Percentiles rank a stretch among this genome's conserved stretches.
phyloP scores from a whole-genome alignment of 306 rosid species.

The Gynostemma pentaphyllum region DNA sequence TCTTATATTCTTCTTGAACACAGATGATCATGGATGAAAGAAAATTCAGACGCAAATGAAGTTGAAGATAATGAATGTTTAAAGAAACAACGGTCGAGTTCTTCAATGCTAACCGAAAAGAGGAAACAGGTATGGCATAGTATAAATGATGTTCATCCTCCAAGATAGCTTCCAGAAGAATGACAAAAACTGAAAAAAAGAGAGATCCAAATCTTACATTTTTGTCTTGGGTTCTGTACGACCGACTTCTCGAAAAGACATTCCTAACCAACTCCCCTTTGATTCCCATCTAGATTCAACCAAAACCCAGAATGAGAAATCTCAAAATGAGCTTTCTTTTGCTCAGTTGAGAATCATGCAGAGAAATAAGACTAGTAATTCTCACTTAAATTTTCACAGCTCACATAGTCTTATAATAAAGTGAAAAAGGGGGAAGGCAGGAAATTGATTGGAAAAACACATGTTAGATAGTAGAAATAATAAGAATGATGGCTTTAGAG shows the following conservation, averaged over 20 bases:
- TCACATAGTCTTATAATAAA: not conserved
- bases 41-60: not conserved
- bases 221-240: slow-evolving; percentile 33
- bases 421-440: not conserved
- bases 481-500: slow-evolving; percentile 34
- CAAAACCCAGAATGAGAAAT: slow-evolving; percentile 13
- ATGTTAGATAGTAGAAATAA: slow-evolving; percentile 25
- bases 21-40: not conserved
- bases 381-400: not conserved
- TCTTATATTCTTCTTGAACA: not conserved
- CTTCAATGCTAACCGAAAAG: not conserved
- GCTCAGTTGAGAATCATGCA: slow-evolving; percentile 25
- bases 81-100: not conserved
- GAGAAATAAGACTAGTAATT: slow-evolving; percentile 7
- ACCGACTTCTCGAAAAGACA: slow-evolving; percentile 61
- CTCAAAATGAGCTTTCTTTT: slow-evolving; percentile 17
- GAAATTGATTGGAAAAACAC: slow-evolving; percentile 20
- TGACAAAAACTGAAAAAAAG: not conserved
- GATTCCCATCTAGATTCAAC: slow-evolving; percentile 55
- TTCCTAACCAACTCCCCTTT: slow-evolving; percentile 57
- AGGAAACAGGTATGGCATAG: too few relatives aligned
- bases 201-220: slow-evolving; percentile 48
- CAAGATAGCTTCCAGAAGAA: not conserved
- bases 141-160: too few relatives aligned
- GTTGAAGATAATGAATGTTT: not conserved